Evolutionary conservation across 2,329 filamentous ascomycete genomes (phyloP), one percentile per base, ranked within the genome.

Genomic region (Ophiostoma piceae): DNA sequence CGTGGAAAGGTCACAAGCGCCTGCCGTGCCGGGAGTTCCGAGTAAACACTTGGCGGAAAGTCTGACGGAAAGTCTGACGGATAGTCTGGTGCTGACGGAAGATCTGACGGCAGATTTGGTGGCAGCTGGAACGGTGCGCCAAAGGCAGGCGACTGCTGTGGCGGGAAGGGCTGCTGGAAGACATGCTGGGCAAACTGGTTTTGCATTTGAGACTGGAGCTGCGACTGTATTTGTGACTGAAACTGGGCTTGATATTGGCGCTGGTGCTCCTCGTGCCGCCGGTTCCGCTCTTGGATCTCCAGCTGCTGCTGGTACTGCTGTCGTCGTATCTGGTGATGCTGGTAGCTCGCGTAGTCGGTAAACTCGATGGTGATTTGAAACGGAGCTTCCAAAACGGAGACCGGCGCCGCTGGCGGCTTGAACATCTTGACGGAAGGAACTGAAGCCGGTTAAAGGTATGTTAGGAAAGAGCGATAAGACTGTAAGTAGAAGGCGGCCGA

Each of bases 351-450:
- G 73, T 77, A 77, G 47, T 76, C 74, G 9, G 75, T 70, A 71
- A 78, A 75, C 70, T 76, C 74, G 72, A 77, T 74, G 72, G 75
- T 77, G 74, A 82, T 75, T 74, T 79, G 81, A 79, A 82, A 82
- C 54, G 78, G 74, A 71, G 74, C 71, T 79, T 79, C 74, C 77
- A 79, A 75, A 80, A 82, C 74, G 80, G 77, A 73, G 79, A 41
- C 67, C 69, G 84, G 80, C 69, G 82, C 83, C 69, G 83, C 79
- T 74, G 85, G 82, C 75, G 84, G 82, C 77, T 85, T 82, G 79
- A 84, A 87, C 84, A 86, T 87, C 77, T 79, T 81, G 75, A 37
- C 11, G 8, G 51, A 37, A 67, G 47, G 43, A 71, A 29, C 26
- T 1, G 26, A 29, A 29, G 68, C 67, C 69, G 43, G 22, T 32